phyloP scores from a whole-genome alignment of 305 asterid species.

The Fraxinus baroniana region DNA sequence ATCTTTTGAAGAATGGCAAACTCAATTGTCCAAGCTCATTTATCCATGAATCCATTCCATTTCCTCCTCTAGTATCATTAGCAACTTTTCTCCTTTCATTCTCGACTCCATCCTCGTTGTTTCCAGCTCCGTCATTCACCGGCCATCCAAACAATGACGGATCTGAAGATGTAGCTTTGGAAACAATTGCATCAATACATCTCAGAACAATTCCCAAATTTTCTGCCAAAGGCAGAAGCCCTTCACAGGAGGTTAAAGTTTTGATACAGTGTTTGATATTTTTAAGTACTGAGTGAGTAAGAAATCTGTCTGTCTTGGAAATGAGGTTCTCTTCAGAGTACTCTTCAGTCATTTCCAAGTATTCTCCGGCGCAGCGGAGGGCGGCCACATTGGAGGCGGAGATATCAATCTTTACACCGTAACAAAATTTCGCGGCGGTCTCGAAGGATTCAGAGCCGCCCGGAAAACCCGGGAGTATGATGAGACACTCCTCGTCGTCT shows the following conservation, averaged over 20 bases:
- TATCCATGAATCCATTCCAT: constrained; percentile 56
- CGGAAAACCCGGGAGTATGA: constrained; percentile 78
- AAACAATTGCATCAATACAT: constrained; percentile 67
- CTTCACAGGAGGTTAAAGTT: constrained; percentile 60
- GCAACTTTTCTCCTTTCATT: constrained; percentile 30
- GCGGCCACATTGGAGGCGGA: constrained; percentile 71
- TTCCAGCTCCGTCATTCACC: constrained; percentile 49
- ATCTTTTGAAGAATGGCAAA: constrained; percentile 53
- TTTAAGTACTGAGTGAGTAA: constrained; percentile 55
- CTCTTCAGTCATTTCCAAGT: constrained; percentile 82
- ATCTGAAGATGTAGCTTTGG: constrained; percentile 69
- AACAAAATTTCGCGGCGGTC: constrained; percentile 88
- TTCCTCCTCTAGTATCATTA: constrained; percentile 23
- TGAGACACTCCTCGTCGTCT: constrained; percentile 46
- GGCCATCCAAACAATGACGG: constrained; percentile 96
- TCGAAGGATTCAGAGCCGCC: constrained; percentile 89
- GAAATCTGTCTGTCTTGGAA: constrained; percentile 61
- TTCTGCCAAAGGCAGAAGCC: constrained; percentile 64
- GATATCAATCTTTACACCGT: constrained; percentile 77
- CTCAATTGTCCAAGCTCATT: constrained; percentile 67
- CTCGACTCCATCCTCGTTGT: constrained; percentile 22
- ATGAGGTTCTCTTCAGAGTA: constrained; percentile 85
- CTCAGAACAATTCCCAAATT: constrained; percentile 62
- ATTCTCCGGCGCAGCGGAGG: constrained; percentile 88
- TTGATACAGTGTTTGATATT: constrained; percentile 53